Conservation (phyloP, 495 filamentous ascomycete genomes). For the Penicillium simplicissimum region DNA sequence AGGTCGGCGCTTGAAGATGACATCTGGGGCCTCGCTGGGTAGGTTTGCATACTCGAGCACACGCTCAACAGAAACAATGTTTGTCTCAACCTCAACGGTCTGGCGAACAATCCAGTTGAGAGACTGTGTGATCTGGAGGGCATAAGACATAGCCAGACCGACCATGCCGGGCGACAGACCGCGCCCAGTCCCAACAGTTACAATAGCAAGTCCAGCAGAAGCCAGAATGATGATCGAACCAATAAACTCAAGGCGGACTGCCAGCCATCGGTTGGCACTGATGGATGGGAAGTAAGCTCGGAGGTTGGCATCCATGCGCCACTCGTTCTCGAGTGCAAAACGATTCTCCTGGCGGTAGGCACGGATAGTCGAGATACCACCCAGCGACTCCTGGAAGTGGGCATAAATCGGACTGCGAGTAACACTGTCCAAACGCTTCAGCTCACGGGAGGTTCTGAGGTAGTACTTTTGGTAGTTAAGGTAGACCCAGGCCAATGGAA, state of each 20-base stretch:
- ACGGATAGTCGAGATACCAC: conserved; percentile 94
- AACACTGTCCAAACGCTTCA: conserved; percentile 94
- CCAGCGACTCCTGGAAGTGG: conserved; percentile 97
- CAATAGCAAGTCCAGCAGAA: conserved; percentile 78
- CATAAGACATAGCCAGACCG: conserved; percentile 95
- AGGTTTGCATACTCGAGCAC: conserved; percentile 94
- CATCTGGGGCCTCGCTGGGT: conserved; percentile 93
- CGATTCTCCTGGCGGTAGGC: conserved; percentile 87
- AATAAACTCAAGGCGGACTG: conserved; percentile 93
- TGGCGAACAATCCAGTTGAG: conserved; percentile 99
- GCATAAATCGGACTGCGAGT: conserved; percentile 95
- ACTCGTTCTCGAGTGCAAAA: conserved; percentile 94
- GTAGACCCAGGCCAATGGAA: conserved; percentile 82
- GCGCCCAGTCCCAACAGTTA: conserved; percentile 73
- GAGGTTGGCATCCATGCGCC: conserved; percentile 94
- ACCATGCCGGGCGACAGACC: conserved; percentile 74
- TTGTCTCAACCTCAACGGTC: conserved; percentile 98
- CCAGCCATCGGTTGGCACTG: conserved; percentile 94
- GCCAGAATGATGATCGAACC: conserved; percentile 92
- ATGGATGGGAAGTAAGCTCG: conserved; percentile 96
- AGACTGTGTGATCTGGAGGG: conserved; percentile 95
- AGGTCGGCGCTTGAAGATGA: conserved; percentile 84
- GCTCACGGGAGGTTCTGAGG: conserved; percentile 88
- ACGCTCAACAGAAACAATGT: conserved; percentile 98
- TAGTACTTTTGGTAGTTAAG: conserved; percentile 97